phyloP scores from a whole-genome alignment of 495 filamentous ascomycete genomes.

The Penicillium salamii region DNA sequence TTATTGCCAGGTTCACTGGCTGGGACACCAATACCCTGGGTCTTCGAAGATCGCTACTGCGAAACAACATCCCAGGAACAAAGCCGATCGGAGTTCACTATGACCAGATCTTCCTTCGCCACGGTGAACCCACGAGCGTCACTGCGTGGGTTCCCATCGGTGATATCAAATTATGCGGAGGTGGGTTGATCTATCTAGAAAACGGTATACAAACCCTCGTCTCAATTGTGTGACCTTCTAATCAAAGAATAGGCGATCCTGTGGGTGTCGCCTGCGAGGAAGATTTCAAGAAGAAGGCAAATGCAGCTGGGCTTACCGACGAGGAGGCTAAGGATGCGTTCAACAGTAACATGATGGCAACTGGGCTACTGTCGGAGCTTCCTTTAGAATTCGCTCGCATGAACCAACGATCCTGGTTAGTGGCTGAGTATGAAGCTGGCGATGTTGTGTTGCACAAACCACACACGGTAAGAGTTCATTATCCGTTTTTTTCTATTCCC shows the following conservation, averaged over 20 bases:
- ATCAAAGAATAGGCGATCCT: not conserved
- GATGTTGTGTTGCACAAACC: slow-evolving; percentile 56
- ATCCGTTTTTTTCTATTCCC: not conserved
- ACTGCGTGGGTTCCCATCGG: slow-evolving; percentile 53
- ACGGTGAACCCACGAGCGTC: slow-evolving; percentile 41
- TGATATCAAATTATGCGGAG: slow-evolving; percentile 39
- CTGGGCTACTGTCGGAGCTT: slow-evolving; percentile 19
- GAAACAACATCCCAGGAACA: slow-evolving; percentile 48
- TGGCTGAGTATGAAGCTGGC: slow-evolving; percentile 45
- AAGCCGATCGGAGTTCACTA: slow-evolving; percentile 51
- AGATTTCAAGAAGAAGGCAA: slow-evolving; percentile 31
- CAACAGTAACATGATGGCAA: slow-evolving; percentile 42
- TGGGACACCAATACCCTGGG: slow-evolving; percentile 42
- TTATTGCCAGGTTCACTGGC: slow-evolving; percentile 41
- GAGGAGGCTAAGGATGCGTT: slow-evolving; percentile 28
- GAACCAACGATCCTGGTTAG: slow-evolving; percentile 15
- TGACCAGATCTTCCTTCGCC: slow-evolving; percentile 49
- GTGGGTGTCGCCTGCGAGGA: slow-evolving; percentile 33
- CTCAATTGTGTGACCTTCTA: not conserved
- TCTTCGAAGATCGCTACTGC: slow-evolving; percentile 34
- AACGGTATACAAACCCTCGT: not conserved
- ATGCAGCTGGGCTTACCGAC: slow-evolving; percentile 1
- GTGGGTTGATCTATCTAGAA: slow-evolving; percentile 50
- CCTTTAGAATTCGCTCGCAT: slow-evolving; percentile 24
- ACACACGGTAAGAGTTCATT: slow-evolving; percentile 25